These are phyloP conservation scores for Glycine latifolia DNA, from an alignment of 306 rosid genomes.

Conservation along the genomic window DNA sequence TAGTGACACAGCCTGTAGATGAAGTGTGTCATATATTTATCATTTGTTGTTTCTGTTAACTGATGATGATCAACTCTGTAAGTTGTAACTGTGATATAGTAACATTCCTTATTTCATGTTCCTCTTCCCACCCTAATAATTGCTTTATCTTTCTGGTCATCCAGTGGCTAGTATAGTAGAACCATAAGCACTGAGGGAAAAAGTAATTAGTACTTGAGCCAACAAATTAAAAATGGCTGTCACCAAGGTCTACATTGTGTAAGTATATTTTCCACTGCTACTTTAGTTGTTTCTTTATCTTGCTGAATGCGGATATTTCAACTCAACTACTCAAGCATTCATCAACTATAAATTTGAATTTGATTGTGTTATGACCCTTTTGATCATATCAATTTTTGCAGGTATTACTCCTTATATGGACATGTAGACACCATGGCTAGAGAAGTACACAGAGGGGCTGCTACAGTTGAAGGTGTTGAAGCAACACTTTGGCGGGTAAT, in stretches of 20 bases:
- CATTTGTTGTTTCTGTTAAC: slow-evolving; percentile 9
- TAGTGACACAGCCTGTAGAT: neutral
- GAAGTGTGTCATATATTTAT: slow-evolving; percentile 6
- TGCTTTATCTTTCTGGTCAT: slow-evolving; percentile 10
- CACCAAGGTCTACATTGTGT: slow-evolving; percentile 84
- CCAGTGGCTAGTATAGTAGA: slow-evolving; percentile 26
- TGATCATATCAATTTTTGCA: slow-evolving; percentile 38
- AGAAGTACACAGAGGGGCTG: slow-evolving; percentile 80
- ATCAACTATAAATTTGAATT: slow-evolving; percentile 7
- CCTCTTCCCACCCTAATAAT: neutral
- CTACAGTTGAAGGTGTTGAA: slow-evolving; percentile 82
- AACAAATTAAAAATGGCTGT: slow-evolving; percentile 58
- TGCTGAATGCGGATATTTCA: slow-evolving; percentile 2
- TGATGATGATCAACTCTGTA: slow-evolving; percentile 15
- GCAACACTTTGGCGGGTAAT: slow-evolving; percentile 89
- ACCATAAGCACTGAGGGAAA: slow-evolving; percentile 2
- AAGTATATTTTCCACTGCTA: slow-evolving; percentile 48
- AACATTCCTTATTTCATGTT: neutral
- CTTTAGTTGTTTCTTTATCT: neutral
- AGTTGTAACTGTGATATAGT: neutral
- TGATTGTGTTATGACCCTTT: neutral
- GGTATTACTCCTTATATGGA: slow-evolving; percentile 88
- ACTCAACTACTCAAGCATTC: slow-evolving; percentile 3
- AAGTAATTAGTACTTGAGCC: slow-evolving; percentile 42
- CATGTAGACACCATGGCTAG: slow-evolving; percentile 95